These are phyloP conservation scores for Pseudogymnoascus sp. DNA, from an alignment of 2,329 filamentous ascomycete genomes.

Conservation along the genomic window DNA sequence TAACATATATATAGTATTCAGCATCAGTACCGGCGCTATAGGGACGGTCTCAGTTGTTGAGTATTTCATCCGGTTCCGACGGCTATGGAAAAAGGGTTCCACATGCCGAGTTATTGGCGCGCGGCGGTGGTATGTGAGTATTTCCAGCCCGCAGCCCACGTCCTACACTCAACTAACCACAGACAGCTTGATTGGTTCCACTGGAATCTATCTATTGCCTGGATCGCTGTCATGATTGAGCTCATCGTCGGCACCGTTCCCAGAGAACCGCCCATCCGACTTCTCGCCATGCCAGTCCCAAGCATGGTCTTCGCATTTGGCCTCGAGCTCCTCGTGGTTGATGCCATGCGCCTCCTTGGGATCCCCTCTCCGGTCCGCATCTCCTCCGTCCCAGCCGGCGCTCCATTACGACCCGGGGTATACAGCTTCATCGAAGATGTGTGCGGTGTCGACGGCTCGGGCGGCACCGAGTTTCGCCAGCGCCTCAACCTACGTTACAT, in stretches of 20 bases:
- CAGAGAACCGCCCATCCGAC: constrained; percentile 34
- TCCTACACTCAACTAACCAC: constrained; percentile 13
- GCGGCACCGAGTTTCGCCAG: constrained; percentile 45
- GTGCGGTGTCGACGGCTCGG: constrained; percentile 44
- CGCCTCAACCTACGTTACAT: constrained; percentile 44
- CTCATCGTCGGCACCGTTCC: constrained; percentile 35
- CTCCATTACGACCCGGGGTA: constrained; percentile 44
- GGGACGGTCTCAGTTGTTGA: constrained; percentile 48
- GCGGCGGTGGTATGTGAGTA: constrained; percentile 32
- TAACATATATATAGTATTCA: constrained; percentile 17
- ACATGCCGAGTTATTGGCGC: constrained; percentile 45
- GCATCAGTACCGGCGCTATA: constrained; percentile 45
- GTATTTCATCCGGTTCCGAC: constrained; percentile 36
- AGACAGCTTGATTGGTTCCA: constrained; percentile 48
- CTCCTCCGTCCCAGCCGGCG: constrained; percentile 43
- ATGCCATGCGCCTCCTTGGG: constrained; percentile 38
- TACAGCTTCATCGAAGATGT: constrained; percentile 49
- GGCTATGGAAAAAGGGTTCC: constrained; percentile 44
- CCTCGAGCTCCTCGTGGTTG: constrained; percentile 42
- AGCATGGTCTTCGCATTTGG: constrained; percentile 47
- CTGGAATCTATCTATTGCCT: constrained; percentile 48
- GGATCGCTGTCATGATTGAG: constrained; percentile 50
- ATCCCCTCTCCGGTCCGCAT: constrained; percentile 43
- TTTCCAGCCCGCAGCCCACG: not conserved
- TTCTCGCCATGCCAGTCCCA: constrained; percentile 45